These are phyloP conservation scores for Leccinum incarnatum DNA, from an alignment of 768 basidiomycete species.

Conservation along the genomic window DNA sequence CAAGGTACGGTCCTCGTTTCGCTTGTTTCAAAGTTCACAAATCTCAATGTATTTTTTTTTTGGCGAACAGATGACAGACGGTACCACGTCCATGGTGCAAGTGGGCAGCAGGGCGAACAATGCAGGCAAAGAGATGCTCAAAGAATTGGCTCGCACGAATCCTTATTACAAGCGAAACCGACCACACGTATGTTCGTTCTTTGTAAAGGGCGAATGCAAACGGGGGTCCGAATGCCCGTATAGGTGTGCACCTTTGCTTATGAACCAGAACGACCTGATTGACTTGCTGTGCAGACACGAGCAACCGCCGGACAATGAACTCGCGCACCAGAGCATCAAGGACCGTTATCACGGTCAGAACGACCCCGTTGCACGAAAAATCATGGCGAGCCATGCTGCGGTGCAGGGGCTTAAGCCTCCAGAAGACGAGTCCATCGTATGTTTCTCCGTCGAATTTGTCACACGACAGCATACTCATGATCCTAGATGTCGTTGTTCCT, in stretches of 20 bases:
- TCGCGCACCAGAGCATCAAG: constrained; percentile 89
- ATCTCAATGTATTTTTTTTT: neutral
- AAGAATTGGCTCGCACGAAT: constrained; percentile 90
- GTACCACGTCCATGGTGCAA: constrained; percentile 59
- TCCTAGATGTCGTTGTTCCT: constrained; percentile 82
- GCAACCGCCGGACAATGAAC: constrained; percentile 74
- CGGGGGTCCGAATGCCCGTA: constrained; percentile 93
- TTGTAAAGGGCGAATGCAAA: constrained; percentile 90
- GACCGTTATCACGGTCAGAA: constrained; percentile 92
- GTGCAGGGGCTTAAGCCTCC: constrained; percentile 83
- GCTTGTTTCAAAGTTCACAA: neutral
- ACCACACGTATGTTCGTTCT: constrained; percentile 94
- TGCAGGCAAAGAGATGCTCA: constrained; percentile 95
- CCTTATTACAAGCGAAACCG: constrained; percentile 97
- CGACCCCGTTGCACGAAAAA: constrained; percentile 93
- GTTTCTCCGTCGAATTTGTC: constrained; percentile 32
- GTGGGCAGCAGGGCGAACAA: constrained; percentile 57
- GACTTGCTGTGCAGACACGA: constrained; percentile 63
- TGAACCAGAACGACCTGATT: neutral
- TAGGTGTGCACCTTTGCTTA: constrained; percentile 39
- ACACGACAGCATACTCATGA: constrained; percentile 3
- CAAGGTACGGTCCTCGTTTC: constrained; percentile 47
- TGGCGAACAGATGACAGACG: constrained; percentile 57
- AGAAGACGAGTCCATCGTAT: constrained; percentile 80
- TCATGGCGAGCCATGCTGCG: constrained; percentile 77